These are phyloP conservation scores for Paramecium sexaurelia DNA, from an alignment of 73 alveolate species.

Conservation along the genomic window DNA sequence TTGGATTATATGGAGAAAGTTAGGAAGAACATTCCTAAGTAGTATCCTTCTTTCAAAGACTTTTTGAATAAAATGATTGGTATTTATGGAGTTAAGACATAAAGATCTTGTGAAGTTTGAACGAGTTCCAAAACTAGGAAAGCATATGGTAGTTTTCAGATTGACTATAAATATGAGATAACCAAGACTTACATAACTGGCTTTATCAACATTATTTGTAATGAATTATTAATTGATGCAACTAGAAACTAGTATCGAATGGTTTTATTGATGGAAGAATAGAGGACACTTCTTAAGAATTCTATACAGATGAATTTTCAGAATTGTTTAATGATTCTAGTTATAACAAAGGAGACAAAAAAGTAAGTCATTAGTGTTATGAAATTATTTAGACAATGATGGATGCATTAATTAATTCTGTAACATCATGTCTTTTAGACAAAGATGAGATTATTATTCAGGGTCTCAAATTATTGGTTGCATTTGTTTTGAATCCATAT, in stretches of 20 bases:
- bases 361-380: not conserved
- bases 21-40: conserved; percentile 56
- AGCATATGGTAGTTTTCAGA: conserved; percentile 8
- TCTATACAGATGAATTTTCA: conserved; percentile 42
- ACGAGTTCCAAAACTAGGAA: not conserved
- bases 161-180: conserved; percentile 44
- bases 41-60: conserved; percentile 57
- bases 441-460: conserved; percentile 10
- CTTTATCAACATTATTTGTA: conserved; percentile 4
- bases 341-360: not conserved
- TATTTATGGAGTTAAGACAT: not conserved
- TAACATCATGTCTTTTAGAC: not conserved
- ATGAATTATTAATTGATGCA: not conserved
- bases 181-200: not conserved
- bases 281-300: conserved; percentile 25
- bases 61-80: conserved; percentile 62
- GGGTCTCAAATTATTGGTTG: conserved; percentile 30
- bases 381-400: not conserved
- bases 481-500: conserved; percentile 24
- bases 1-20: conserved; percentile 51
- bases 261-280: conserved; percentile 32
- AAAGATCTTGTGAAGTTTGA: conserved; percentile 34
- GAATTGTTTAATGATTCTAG: conserved; percentile 13
- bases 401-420: not conserved
- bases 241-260: conserved; percentile 24